Conservation (phyloP, 2,329 filamentous ascomycete species). For the Amauroascus niger region DNA sequence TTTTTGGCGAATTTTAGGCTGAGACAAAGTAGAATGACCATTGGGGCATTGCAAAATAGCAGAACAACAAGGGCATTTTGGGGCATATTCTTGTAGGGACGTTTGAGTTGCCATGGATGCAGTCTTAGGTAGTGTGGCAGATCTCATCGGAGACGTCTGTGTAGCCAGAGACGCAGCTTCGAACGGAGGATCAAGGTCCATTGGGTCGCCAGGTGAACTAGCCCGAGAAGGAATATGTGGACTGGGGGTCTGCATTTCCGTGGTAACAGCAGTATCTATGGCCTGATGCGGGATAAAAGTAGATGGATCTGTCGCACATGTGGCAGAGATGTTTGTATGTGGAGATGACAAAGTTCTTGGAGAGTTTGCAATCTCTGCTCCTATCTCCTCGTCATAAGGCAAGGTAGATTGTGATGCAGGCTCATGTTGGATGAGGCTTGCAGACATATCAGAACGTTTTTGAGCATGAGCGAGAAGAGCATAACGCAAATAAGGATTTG, state of each 20-base stretch:
- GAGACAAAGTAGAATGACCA: conserved; percentile 9
- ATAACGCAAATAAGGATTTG: not conserved
- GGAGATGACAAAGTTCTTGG: not conserved
- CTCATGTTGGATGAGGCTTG: conserved; percentile 1
- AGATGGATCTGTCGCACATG: not conserved
- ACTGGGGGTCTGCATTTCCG: not conserved
- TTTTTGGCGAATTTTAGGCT: not conserved
- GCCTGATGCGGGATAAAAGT: not conserved
- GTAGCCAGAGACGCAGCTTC: not conserved
- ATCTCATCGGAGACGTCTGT: conserved; percentile 6
- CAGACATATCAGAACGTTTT: not conserved
- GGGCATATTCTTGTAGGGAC: not conserved
- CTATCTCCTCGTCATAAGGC: not conserved
- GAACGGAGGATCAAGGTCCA: not conserved
- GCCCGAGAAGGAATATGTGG: not conserved
- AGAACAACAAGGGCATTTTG: conserved; percentile 14
- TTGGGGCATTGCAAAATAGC: conserved; percentile 13
- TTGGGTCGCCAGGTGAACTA: not conserved
- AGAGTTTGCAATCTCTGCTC: not conserved
- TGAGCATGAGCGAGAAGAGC: not conserved
- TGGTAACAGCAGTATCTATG: not conserved
- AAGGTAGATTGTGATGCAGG: not conserved
- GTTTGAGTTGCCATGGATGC: not conserved
- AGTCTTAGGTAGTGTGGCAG: not conserved
- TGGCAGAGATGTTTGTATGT: not conserved